Evolutionary conservation across 1,139 yeast genomes (phyloP), one percentile per base, ranked within the genome.

Genomic region (Diutina sp.): DNA sequence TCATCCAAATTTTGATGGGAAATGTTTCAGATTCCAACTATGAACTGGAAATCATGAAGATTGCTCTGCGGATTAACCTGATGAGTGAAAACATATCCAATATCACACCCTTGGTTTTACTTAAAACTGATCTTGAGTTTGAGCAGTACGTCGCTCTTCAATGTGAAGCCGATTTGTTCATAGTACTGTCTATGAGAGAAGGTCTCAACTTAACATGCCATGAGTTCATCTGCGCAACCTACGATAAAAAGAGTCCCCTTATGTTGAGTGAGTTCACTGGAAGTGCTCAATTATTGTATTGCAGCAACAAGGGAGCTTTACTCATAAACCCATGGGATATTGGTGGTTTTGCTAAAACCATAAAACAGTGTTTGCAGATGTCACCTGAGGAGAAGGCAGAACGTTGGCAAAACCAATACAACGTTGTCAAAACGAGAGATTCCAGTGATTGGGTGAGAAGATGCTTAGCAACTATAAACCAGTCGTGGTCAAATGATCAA

Each of bases 151-250:
- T 93, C 62, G 98, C 97, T 0, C 72, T 93, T 57, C 80, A 88
- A 57, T 75, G 85, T 53, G 97, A 90, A 67, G 97, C 98, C 0
- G 95, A 88, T 62, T 77, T 83, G 1, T 93, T 93, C 67, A 84
- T 88, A 45, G 97, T 93, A 2, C 84, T 95, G 4, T 87, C 97
- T 1, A 80, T 93, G 78, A 83, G 99, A 66, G 99, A 95, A 69
- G 99, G 99, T 21, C 87, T 93, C 88, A 93, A 93, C 65, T 75
- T 93, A 66, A 90, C 99, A 0, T 90, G 97, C 64, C 99, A 95
- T 66, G 99, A 93, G 68, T 95, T 87, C 67, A 81, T 90, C 46
- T 85, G 85, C 58, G 90, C 96, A 30, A 82, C 95, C 4, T 73
- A 77, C 35, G 83, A 80, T 50, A 79, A 81, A 60, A 83, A 87